Evolutionary conservation across 768 basidiomycete genomes (phyloP).

Genomic region (Lenzites betulinus): DNA sequence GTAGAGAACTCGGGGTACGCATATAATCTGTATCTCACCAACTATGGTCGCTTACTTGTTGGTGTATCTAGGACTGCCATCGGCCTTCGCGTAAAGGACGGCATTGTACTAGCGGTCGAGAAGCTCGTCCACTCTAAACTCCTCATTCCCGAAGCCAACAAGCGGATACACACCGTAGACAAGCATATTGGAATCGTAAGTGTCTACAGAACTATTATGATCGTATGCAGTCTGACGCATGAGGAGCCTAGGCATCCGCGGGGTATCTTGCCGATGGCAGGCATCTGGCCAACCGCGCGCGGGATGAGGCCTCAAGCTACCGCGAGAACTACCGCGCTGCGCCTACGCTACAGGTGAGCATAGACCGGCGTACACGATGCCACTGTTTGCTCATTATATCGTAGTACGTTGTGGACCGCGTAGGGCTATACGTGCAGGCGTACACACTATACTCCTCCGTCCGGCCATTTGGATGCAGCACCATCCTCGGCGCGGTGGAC

Average conservation of each 20-base stretch:
- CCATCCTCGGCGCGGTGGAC: slow-evolving; percentile 88
- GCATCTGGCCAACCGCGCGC: slow-evolving; percentile 79
- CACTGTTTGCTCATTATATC: not conserved
- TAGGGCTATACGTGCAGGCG: slow-evolving; percentile 89
- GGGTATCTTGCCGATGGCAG: slow-evolving; percentile 94
- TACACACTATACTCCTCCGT: slow-evolving; percentile 99
- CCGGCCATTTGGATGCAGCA: slow-evolving; percentile 94
- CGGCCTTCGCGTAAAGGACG: slow-evolving; percentile 92
- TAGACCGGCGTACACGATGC: not conserved
- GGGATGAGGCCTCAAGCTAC: slow-evolving; percentile 78
- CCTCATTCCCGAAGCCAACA: slow-evolving; percentile 88
- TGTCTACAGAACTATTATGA: not conserved
- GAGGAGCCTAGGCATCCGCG: slow-evolving; percentile 75
- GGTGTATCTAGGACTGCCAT: slow-evolving; percentile 79
- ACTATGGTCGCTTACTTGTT: not conserved
- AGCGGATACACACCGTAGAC: slow-evolving; percentile 92
- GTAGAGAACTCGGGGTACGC: slow-evolving; percentile 96
- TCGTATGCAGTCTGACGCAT: not conserved
- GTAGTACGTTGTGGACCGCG: slow-evolving; percentile 60
- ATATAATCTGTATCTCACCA: slow-evolving; percentile 41
- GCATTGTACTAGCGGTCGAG: slow-evolving; percentile 95
- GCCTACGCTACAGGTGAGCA: slow-evolving; percentile 74
- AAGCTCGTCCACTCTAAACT: slow-evolving; percentile 96
- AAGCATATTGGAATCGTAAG: slow-evolving; percentile 89
- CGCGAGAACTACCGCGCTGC: slow-evolving; percentile 74